These are phyloP conservation scores for Zymoseptoria ardabiliae DNA, from an alignment of 2,329 filamentous ascomycete genomes.

Conservation along the genomic window DNA sequence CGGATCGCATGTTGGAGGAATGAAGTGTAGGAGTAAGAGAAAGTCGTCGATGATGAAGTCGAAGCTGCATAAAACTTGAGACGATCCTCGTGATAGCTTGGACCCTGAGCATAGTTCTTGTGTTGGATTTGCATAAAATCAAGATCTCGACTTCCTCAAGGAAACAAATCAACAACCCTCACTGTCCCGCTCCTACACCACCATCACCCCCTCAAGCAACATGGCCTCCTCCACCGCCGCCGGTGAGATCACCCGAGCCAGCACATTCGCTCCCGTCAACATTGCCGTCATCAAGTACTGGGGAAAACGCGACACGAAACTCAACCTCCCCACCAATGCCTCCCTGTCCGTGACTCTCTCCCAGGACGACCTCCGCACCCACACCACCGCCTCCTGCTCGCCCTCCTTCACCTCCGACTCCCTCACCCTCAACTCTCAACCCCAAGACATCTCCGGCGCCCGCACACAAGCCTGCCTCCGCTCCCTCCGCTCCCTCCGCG, in stretches of 20 bases:
- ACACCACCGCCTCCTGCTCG: constrained; percentile 92
- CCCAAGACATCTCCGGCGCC: constrained; percentile 77
- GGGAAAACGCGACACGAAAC: constrained; percentile 84
- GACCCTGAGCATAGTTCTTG: not conserved
- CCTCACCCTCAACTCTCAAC: constrained; percentile 75
- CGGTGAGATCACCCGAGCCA: constrained; percentile 69
- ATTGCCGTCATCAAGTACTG: constrained; percentile 91
- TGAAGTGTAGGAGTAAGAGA: not conserved
- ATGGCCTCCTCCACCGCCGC: constrained; percentile 30
- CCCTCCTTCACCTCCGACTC: constrained; percentile 60
- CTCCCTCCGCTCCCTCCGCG: constrained; percentile 71
- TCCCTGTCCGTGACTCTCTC: constrained; percentile 95
- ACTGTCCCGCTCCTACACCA: not conserved
- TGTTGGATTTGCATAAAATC: not conserved
- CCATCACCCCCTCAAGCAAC: constrained; percentile 1
- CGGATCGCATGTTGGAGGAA: constrained; percentile 19
- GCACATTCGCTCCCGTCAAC: constrained; percentile 94
- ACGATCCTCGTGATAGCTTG: not conserved
- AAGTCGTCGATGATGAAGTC: constrained; percentile 1
- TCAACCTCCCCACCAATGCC: constrained; percentile 68
- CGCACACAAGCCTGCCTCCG: constrained; percentile 92
- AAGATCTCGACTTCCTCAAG: not conserved
- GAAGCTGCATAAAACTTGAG: not conserved
- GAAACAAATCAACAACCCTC: constrained; percentile 1
- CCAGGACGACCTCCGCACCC: constrained; percentile 85